phyloP scores from a whole-genome alignment of 805 yeast species.

The Candida morakotiae region DNA sequence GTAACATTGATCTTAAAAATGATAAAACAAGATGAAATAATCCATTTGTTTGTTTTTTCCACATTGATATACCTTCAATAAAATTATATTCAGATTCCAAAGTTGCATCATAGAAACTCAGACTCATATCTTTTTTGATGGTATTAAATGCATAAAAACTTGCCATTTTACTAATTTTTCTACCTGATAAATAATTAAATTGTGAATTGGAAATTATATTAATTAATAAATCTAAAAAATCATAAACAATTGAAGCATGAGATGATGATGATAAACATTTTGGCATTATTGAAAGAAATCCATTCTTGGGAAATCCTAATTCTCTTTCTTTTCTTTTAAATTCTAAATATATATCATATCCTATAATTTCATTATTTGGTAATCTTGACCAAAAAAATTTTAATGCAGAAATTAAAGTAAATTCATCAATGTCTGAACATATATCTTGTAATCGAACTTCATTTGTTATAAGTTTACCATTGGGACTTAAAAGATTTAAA shows the following conservation, averaged over 20 bases:
- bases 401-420: conserved; percentile 66
- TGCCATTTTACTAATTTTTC: conserved; percentile 76
- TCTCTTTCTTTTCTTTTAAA: conserved; percentile 64
- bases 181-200: conserved; percentile 72
- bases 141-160: conserved; percentile 85
- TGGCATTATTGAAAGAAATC: conserved; percentile 81
- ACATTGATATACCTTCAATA: conserved; percentile 66
- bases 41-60: conserved; percentile 84
- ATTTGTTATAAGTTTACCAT: conserved; percentile 44
- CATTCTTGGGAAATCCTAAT: conserved; percentile 62
- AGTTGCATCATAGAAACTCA: conserved; percentile 38
- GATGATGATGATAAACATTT: conserved; percentile 77
- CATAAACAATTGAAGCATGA: conserved; percentile 86
- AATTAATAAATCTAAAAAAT: conserved; percentile 76
- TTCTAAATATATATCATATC: conserved; percentile 79
- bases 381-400: conserved; percentile 86
- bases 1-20: conserved; percentile 74
- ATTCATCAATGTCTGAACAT: conserved; percentile 53
- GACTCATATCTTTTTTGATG: conserved; percentile 23
- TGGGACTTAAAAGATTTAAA: conserved; percentile 54
- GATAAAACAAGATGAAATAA: conserved; percentile 76
- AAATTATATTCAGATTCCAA: conserved; percentile 35
- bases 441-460: conserved; percentile 37
- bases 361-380: conserved; percentile 74
- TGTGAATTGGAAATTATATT: conserved; percentile 76